Percentiles rank a stretch among this genome's conserved stretches.
Conservation (phyloP, 1,139 yeast species). For the Diutina rugosa region DNA sequence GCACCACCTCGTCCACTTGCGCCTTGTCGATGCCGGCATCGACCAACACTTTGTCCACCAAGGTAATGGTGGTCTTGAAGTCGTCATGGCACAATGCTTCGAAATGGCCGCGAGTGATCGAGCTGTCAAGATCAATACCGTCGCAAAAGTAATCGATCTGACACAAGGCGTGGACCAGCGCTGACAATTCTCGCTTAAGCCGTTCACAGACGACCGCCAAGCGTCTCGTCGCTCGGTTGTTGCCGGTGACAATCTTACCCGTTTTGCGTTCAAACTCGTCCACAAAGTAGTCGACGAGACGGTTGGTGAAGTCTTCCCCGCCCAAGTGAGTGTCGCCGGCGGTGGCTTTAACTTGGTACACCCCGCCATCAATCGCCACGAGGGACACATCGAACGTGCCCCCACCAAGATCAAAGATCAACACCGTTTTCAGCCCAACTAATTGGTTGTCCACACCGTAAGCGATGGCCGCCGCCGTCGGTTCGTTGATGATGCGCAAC, state of each 20-base stretch:
- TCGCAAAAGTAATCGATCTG: slow-evolving; percentile 93
- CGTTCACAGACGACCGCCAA: slow-evolving; percentile 94
- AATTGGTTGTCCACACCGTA: slow-evolving; percentile 78
- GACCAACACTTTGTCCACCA: slow-evolving; percentile 83
- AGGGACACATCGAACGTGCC: slow-evolving; percentile 41
- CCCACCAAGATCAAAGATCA: slow-evolving; percentile 30
- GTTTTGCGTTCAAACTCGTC: slow-evolving; percentile 80
- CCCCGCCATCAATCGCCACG: slow-evolving; percentile 38
- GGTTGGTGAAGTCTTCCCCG: slow-evolving; percentile 46
- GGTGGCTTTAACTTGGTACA: slow-evolving; percentile 37
- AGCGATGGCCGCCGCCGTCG: slow-evolving; percentile 97
- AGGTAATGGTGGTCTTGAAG: slow-evolving; percentile 82
- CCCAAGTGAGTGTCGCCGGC: slow-evolving; percentile 45
- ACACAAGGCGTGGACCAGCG: slow-evolving; percentile 59
- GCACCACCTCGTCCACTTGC: slow-evolving; percentile 82
- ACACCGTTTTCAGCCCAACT: slow-evolving; percentile 33
- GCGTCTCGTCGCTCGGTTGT: slow-evolving; percentile 73
- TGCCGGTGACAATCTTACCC: slow-evolving; percentile 58
- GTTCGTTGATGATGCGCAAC: slow-evolving; percentile 91
- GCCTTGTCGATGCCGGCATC: slow-evolving; percentile 77
- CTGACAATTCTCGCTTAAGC: slow-evolving; percentile 85
- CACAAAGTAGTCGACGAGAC: background rate
- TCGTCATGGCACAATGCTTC: slow-evolving; percentile 83
- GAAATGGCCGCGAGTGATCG: slow-evolving; percentile 87
- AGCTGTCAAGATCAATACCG: slow-evolving; percentile 90